phyloP scores from a whole-genome alignment of 2,329 filamentous ascomycete species.

The Fusarium odoratissimum region DNA sequence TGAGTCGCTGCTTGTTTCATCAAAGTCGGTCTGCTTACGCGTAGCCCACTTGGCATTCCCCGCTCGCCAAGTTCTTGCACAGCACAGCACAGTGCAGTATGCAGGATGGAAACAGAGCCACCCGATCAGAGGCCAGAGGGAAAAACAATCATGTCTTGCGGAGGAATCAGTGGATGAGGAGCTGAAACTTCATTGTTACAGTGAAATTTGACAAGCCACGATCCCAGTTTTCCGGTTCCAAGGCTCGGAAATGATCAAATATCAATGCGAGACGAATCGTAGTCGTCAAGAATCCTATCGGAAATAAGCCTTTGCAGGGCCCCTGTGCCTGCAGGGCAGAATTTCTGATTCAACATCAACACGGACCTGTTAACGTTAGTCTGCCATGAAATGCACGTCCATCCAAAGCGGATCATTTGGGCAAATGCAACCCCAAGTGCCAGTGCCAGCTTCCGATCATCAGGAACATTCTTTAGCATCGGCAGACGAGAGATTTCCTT shows the following conservation, averaged over 20 bases:
- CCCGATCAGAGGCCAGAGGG: not conserved
- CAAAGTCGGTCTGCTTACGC: slow-evolving; percentile 4
- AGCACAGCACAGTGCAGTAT: not conserved
- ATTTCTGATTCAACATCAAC: not conserved
- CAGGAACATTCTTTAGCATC: not conserved
- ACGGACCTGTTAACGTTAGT: not conserved
- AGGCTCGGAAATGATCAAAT: slow-evolving; percentile 31
- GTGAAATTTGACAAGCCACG: slow-evolving; percentile 4
- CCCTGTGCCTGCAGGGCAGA: not conserved
- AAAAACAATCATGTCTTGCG: not conserved
- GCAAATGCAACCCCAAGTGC: not conserved
- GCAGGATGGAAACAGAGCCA: slow-evolving; percentile 2
- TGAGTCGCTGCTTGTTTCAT: slow-evolving; percentile 12
- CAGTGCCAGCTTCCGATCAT: slow-evolving; percentile 1
- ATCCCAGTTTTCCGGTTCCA: not conserved
- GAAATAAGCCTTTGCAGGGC: slow-evolving; percentile 15
- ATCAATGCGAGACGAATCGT: slow-evolving; percentile 20
- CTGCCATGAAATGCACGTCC: slow-evolving; percentile 4
- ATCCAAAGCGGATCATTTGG: not conserved
- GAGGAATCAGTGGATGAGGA: not conserved
- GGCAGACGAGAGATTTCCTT: not conserved
- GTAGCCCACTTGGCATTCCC: slow-evolving; percentile 24
- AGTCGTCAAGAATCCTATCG: not conserved
- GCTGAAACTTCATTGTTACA: slow-evolving; percentile 2
- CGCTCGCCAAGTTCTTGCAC: slow-evolving; percentile 4